A percentile compares a stretch with the other conserved stretches of the same genome.
phyloP scores from a whole-genome alignment of 495 filamentous ascomycete genomes.

The Clohesyomyces aquaticus region DNA sequence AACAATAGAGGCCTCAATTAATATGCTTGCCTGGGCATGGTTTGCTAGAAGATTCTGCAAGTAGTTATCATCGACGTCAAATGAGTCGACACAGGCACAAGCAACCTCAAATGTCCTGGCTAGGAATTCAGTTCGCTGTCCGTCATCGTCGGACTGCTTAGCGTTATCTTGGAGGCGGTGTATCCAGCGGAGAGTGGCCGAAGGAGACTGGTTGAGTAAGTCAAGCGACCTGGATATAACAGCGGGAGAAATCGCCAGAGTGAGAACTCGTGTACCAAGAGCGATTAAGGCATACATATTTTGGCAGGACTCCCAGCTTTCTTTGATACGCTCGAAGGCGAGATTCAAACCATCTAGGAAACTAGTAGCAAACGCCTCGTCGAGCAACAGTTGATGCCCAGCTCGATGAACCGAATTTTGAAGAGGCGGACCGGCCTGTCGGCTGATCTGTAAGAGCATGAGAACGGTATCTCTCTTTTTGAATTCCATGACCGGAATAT shows the following conservation, averaged over 20 bases:
- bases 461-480: background rate
- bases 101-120: background rate
- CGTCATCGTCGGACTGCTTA: background rate
- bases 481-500: constrained; percentile 13
- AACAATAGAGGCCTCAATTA: background rate
- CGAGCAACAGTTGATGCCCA: background rate
- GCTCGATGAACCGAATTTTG: background rate
- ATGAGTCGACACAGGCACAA: background rate
- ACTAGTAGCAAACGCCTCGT: background rate
- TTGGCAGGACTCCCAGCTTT: background rate
- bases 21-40: constrained; percentile 28
- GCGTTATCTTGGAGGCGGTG: background rate
- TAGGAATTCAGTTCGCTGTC: constrained; percentile 4
- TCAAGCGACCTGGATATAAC: background rate
- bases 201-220: background rate
- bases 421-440: background rate
- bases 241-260: background rate
- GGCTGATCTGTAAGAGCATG: background rate
- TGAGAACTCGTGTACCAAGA: background rate
- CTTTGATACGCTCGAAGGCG: background rate
- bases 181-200: background rate
- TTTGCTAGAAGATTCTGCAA: constrained; percentile 31
- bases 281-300: background rate
- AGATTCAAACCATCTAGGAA: background rate
- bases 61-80: constrained; percentile 7